phyloP scores from a whole-genome alignment of 164 flowering plant genomes.

The Macadamia tetraphylla region DNA sequence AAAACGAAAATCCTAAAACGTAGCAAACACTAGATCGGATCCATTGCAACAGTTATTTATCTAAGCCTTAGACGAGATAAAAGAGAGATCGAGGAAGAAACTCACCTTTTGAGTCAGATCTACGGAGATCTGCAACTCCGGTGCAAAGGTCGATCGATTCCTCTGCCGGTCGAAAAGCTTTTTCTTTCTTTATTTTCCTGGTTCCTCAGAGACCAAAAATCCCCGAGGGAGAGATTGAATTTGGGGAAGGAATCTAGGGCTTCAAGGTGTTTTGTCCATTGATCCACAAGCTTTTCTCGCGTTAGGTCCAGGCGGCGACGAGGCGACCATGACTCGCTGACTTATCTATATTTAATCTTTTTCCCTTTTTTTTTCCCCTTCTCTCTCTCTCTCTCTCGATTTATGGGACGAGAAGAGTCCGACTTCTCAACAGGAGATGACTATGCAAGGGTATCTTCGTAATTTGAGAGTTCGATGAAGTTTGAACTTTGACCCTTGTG shows the following conservation, averaged over 20 bases:
- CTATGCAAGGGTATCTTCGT: no score
- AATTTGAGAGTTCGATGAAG: no score
- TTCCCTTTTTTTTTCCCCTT: neutral
- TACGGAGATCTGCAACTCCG: neutral
- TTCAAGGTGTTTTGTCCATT: neutral
- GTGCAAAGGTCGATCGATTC: neutral
- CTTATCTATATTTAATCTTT: neutral
- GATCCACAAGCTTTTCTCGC: neutral
- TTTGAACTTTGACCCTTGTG: no score
- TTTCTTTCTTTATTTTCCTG: neutral
- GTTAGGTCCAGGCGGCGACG: neutral
- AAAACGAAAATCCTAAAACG: neutral
- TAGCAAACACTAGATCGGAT: neutral
- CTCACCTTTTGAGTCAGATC: neutral
- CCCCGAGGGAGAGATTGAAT: neutral
- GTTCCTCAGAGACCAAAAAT: neutral
- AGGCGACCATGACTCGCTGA: neutral
- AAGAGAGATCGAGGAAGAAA: neutral
- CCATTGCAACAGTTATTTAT: neutral
- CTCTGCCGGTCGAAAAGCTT: neutral
- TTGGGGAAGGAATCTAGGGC: neutral
- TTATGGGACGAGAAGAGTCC: no score
- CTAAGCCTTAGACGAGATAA: neutral
- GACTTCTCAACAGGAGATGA: no score
- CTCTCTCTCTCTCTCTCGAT: neutral